Evolutionary conservation across 805 yeast genomes (phyloP).

Genomic region (Limtongia smithiae): DNA sequence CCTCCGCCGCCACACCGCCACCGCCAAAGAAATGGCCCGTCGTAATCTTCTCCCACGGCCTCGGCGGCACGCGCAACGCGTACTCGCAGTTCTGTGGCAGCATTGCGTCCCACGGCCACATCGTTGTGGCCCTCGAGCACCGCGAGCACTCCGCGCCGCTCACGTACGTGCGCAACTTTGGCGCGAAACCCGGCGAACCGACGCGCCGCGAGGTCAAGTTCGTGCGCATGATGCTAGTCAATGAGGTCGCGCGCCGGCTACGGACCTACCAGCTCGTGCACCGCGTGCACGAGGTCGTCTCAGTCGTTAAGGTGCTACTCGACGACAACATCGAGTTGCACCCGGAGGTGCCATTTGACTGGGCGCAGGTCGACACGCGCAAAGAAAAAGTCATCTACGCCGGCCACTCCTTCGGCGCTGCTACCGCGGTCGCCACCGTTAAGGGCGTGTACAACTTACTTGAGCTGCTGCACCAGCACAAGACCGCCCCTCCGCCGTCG

Average conservation of each 20-base stretch:
- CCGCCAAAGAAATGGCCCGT: conserved; percentile 31
- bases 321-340: conserved; percentile 11
- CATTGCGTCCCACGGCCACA: conserved; percentile 29
- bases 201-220: conserved; percentile 15
- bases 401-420: conserved; percentile 32
- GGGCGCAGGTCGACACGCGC: conserved; percentile 16
- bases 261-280: conserved; percentile 29
- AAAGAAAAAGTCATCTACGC: conserved; percentile 20
- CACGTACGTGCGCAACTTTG: conserved; percentile 67
- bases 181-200: conserved; percentile 71
- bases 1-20: too few relatives aligned
- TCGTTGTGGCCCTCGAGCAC: conserved; percentile 36
- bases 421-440: conserved; percentile 25
- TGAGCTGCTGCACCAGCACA: conserved; percentile 10
- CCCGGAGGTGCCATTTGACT: conserved; percentile 14
- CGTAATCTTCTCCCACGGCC: conserved; percentile 31
- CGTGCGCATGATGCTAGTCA: conserved; percentile 23
- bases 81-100: conserved; percentile 31
- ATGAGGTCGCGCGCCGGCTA: conserved; percentile 22
- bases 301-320: conserved; percentile 16
- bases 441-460: conserved; percentile 23
- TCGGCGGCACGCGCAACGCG: conserved; percentile 30
- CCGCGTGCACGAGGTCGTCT: conserved; percentile 23
- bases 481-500: conserved; percentile 1
- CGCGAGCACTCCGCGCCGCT: conserved; percentile 61